These are phyloP conservation scores for Aphanomyces euteiches DNA, from an alignment of 352 stramenopile genomes.

Conservation along the genomic window DNA sequence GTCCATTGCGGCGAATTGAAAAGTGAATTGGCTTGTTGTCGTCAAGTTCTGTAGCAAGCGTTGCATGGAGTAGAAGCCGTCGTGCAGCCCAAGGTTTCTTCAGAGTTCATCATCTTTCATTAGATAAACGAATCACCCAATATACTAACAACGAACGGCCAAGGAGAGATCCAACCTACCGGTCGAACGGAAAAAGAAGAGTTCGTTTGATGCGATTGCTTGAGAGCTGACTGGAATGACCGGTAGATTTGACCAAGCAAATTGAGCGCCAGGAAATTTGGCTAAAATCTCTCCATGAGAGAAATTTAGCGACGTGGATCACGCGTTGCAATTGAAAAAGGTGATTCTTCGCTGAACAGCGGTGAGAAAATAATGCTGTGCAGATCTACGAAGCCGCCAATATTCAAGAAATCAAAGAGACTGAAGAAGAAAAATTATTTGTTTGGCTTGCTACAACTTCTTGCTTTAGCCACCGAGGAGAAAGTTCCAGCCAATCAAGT, in stretches of 20 bases:
- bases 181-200: conserved; percentile 74
- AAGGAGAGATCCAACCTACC: too few relatives aligned
- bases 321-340: conserved; percentile 56
- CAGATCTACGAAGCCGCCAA: conserved; percentile 80
- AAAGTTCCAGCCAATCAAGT: background rate
- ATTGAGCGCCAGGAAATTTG: conserved; percentile 55
- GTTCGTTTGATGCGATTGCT: conserved; percentile 31
- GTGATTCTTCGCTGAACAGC: background rate
- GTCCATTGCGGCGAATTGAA: too few relatives aligned
- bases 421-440: conserved; percentile 53
- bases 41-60: too few relatives aligned
- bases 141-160: too few relatives aligned
- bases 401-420: conserved; percentile 82
- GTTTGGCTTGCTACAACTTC: too few relatives aligned
- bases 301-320: conserved; percentile 66
- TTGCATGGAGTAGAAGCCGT: too few relatives aligned
- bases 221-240: too few relatives aligned
- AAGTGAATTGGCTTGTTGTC: too few relatives aligned
- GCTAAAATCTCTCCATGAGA: conserved; percentile 44
- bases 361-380: background rate
- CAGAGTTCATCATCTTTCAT: too few relatives aligned
- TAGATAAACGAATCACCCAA: too few relatives aligned
- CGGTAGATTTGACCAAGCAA: conserved; percentile 44
- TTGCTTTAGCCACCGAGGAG: too few relatives aligned
- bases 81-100: too few relatives aligned